Percentiles rank a stretch among this genome's conserved stretches.
Conservation (phyloP, 2,329 filamentous ascomycete genomes). For the Fusarium globosum region DNA sequence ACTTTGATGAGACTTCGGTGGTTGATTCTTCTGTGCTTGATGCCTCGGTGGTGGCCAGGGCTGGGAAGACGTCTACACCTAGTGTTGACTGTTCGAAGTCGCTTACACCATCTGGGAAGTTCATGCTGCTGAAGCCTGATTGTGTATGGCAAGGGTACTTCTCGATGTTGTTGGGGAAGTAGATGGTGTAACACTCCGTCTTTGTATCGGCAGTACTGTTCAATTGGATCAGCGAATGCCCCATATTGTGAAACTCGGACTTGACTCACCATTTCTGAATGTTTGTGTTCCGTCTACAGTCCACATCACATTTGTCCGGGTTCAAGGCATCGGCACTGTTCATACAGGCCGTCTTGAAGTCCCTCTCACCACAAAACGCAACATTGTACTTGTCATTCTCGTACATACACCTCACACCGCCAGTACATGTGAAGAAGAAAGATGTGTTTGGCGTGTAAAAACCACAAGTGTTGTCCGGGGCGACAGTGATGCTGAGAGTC, state of each 20-base stretch:
- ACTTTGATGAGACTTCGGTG: background rate
- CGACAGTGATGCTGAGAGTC: conserved; percentile 6
- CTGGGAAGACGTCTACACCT: conserved; percentile 12
- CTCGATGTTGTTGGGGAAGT: conserved; percentile 13
- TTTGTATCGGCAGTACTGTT: conserved; percentile 8
- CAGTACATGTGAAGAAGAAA: conserved; percentile 16
- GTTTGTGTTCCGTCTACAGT: conserved; percentile 25
- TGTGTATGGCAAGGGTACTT: conserved; percentile 12
- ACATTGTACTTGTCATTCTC: conserved; percentile 33
- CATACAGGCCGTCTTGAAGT: conserved; percentile 22
- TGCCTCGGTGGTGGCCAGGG: background rate
- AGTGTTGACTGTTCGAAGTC: background rate
- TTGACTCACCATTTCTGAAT: conserved; percentile 27
- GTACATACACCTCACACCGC: conserved; percentile 18
- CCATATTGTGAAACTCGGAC: background rate
- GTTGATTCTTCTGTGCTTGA: background rate
- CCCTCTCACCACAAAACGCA: conserved; percentile 15
- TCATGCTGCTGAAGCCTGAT: conserved; percentile 19
- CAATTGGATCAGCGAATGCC: background rate
- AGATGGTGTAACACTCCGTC: conserved; percentile 23
- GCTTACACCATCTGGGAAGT: conserved; percentile 4
- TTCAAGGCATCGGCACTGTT: conserved; percentile 11
- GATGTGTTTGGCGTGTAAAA: conserved; percentile 4
- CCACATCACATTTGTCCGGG: conserved; percentile 17
- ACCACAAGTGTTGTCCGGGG: conserved; percentile 23